Evolutionary conservation across 2,329 filamentous ascomycete genomes (phyloP), one percentile per base, ranked within the genome.

Genomic region (Alternaria burnsii): DNA sequence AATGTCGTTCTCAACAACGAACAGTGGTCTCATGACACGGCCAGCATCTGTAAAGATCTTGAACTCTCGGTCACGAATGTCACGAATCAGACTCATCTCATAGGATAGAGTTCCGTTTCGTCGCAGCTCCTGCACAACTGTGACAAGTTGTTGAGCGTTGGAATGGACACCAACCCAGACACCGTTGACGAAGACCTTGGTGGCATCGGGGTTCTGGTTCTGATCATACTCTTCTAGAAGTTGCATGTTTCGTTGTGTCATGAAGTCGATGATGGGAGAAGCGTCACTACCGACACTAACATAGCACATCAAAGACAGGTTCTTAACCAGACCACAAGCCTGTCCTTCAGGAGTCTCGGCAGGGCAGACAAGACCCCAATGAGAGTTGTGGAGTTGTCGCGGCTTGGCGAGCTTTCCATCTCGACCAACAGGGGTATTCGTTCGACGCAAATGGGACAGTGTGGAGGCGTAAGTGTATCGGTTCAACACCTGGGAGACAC

Each of bases 391-490:
- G 66, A 99, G 86, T 81, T 99, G 96, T 61, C 95, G 91, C 40
- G 95, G 95, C 80, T 99, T 99, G 41, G 96, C 96, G 69, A 99
- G 91, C 81, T 99, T 99, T 69, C 95, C 96, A 80, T 99, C 96
- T 82, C 96, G 89, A 63, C 96, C 95, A 66, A 99, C 97, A 0
- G 95, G 95, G 0, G 96, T 99, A 79, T 99, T 99, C 54, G 96
- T 99, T 74, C 95, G 90, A 72, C 96, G 90, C 81, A 99, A 86
- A 89, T 99, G 96, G 18, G 95, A 99, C 43, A 99, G 82, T 0
- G 94, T 98, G 41, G 96, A 99, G 16, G 95, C 89, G 76, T 97
- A 99, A 0, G 96, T 98, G 78, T 98, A 99, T 77, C 95, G 89
- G 83, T 97, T 99, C 74, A 99, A 82, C 81, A 99, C 96, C 81